A percentile compares a stretch with the other conserved stretches of the same genome.
Evolutionary conservation across 163 green algal species (phyloP).

Genomic region (Trebouxia gelatinosa): DNA sequence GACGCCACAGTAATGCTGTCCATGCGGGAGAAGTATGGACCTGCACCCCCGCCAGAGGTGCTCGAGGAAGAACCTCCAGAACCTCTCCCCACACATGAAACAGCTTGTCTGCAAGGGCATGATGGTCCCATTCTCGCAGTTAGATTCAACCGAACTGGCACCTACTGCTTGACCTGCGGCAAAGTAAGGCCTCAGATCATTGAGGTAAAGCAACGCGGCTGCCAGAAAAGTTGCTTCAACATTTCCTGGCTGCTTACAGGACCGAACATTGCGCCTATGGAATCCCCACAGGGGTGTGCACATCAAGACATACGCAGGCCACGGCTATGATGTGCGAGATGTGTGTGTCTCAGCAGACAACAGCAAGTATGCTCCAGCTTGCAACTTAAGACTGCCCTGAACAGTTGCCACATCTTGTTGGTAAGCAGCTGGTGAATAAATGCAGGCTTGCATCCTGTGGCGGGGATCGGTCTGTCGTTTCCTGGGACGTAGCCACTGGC

Average conservation of each 20-base stretch:
- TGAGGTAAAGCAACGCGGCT: not conserved
- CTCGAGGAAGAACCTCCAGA: slow-evolving; percentile 22
- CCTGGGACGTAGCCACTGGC: slow-evolving; percentile 90
- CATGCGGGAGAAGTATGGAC: slow-evolving; percentile 23
- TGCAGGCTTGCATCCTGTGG: slow-evolving; percentile 81
- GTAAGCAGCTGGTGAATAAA: no score
- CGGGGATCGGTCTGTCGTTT: slow-evolving; percentile 85
- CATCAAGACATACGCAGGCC: slow-evolving; percentile 80
- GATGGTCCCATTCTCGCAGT: slow-evolving; percentile 84
- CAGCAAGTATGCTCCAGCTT: slow-evolving; percentile 71
- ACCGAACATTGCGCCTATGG: slow-evolving; percentile 82
- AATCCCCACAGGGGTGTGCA: slow-evolving; percentile 72
- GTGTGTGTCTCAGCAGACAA: slow-evolving; percentile 75
- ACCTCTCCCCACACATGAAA: slow-evolving; percentile 36
- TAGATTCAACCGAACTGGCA: slow-evolving; percentile 80
- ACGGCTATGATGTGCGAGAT: slow-evolving; percentile 74
- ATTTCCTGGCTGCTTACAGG: slow-evolving; percentile 63
- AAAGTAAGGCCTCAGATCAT: slow-evolving; percentile 55
- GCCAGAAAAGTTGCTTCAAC: not conserved
- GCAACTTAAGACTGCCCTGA: no score
- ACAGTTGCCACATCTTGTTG: no score
- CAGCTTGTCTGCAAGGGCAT: slow-evolving; percentile 61
- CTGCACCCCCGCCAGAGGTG: not conserved
- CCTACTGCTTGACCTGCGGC: slow-evolving; percentile 84
- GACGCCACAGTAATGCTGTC: no score